These are phyloP conservation scores for Isatis lusitanica DNA, from an alignment of 441 rosid genomes.

Conservation along the genomic window DNA sequence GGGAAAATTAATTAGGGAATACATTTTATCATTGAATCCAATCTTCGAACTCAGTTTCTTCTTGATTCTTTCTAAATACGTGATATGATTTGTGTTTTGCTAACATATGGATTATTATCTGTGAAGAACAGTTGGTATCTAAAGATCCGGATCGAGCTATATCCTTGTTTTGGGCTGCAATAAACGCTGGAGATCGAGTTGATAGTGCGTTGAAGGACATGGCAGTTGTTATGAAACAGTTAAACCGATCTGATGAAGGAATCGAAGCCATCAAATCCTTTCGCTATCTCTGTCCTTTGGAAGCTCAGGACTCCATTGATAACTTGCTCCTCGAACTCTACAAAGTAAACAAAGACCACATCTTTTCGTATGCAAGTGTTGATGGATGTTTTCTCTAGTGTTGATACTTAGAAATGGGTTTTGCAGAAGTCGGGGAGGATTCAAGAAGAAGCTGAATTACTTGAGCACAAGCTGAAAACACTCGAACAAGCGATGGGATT, in stretches of 20 bases:
- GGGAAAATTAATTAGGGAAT: neutral
- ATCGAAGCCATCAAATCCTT: constrained; percentile 90
- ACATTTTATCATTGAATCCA: neutral
- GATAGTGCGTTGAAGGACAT: constrained; percentile 93
- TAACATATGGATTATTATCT: neutral
- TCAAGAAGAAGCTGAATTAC: constrained; percentile 78
- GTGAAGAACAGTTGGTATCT: constrained; percentile 55
- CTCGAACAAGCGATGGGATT: constrained; percentile 60
- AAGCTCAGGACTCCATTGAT: constrained; percentile 82
- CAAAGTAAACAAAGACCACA: constrained; percentile 47
- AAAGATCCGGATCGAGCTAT: constrained; percentile 79
- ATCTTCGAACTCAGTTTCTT: neutral
- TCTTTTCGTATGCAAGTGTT: neutral
- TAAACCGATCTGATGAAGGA: constrained; percentile 82
- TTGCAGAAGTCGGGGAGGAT: constrained; percentile 77
- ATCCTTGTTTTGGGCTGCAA: constrained; percentile 91
- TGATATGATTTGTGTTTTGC: neutral
- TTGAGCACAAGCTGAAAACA: constrained; percentile 57
- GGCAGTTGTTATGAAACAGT: constrained; percentile 90
- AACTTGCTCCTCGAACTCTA: constrained; percentile 84
- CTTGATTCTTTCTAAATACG: neutral
- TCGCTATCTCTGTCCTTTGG: constrained; percentile 71
- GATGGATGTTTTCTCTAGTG: neutral
- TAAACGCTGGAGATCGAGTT: constrained; percentile 81
- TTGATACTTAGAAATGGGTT: neutral